A percentile compares a stretch with the other conserved stretches of the same genome.
Evolutionary conservation across 139 green algal genomes (phyloP).

Genomic region (Coccomyxa sp.): DNA sequence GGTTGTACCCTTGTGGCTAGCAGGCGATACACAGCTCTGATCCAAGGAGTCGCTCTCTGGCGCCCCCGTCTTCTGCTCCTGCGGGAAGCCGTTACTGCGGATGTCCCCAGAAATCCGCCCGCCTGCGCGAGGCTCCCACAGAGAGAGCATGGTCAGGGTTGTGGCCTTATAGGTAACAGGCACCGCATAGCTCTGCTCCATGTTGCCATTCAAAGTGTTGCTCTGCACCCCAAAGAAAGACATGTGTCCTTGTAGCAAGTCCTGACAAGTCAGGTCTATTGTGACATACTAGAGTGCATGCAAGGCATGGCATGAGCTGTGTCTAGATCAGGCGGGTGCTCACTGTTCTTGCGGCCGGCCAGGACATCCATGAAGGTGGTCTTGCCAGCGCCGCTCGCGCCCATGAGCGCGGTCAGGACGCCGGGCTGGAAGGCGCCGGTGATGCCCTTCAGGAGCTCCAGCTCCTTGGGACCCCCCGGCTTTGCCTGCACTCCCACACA

Average conservation of each 20-base stretch:
- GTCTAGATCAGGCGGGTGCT: neutral
- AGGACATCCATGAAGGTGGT: slow-evolving; percentile 56
- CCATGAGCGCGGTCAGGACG: slow-evolving; percentile 53
- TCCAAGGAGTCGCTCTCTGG: slow-evolving; percentile 52
- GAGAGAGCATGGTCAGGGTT: no score
- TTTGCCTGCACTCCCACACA: neutral
- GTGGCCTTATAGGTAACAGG: no score
- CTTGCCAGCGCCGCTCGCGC: slow-evolving; percentile 33
- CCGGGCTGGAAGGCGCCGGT: slow-evolving; percentile 37
- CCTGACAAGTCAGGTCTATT: no score
- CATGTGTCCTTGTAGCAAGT: no score
- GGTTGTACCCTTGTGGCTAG: no score
- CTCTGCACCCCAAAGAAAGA: no score
- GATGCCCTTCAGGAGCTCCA: slow-evolving; percentile 39
- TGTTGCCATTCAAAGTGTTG: slow-evolving; percentile 50
- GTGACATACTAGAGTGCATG: no score
- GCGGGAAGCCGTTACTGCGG: slow-evolving; percentile 52
- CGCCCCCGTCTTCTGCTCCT: slow-evolving; percentile 49
- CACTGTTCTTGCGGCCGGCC: slow-evolving; percentile 36
- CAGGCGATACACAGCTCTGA: no score
- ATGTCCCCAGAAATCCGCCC: slow-evolving; percentile 49
- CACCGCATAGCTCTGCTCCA: slow-evolving; percentile 35
- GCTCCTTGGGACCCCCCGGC: slow-evolving; percentile 11
- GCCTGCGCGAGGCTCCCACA: no score
- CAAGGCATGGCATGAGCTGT: neutral